These are phyloP conservation scores for Puccinia polysora DNA, from an alignment of 1,284 basidiomycete genomes.

Conservation along the genomic window DNA sequence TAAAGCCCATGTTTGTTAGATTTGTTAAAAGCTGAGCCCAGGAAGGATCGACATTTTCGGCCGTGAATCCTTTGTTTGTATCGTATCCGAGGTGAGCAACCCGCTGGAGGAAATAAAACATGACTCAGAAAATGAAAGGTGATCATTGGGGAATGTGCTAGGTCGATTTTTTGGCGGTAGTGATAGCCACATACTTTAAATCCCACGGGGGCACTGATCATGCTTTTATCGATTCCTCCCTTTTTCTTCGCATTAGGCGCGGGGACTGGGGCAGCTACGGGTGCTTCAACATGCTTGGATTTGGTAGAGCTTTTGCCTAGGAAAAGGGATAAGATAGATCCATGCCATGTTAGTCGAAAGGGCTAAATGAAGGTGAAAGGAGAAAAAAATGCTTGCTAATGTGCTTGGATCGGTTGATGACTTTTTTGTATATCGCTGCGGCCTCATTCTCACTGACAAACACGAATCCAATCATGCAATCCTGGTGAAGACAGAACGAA, in stretches of 20 bases:
- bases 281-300: slow-evolving; percentile 8
- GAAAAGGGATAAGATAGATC: not conserved
- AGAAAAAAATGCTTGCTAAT: slow-evolving; percentile 51
- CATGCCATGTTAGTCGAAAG: not conserved
- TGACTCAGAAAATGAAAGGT: not conserved
- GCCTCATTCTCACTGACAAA: slow-evolving; percentile 86
- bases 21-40: slow-evolving; percentile 76
- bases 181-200: slow-evolving; percentile 21
- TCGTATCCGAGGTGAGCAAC: slow-evolving; percentile 95
- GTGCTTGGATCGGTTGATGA: slow-evolving; percentile 66
- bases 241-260: slow-evolving; percentile 29
- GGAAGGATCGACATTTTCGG: slow-evolving; percentile 81
- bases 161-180: not conserved
- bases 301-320: slow-evolving; percentile 22
- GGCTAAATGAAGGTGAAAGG: not conserved
- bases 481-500: slow-evolving; percentile 55
- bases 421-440: slow-evolving; percentile 81
- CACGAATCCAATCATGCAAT: slow-evolving; percentile 83
- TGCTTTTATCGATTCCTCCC: slow-evolving; percentile 22
- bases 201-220: slow-evolving; percentile 32
- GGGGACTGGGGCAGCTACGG: slow-evolving; percentile 11
- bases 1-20: slow-evolving; percentile 64
- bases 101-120: slow-evolving; percentile 58
- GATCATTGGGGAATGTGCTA: too few species aligned
- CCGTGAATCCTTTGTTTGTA: slow-evolving; percentile 75